Conservation (phyloP, 2,329 filamentous ascomycete genomes). For the Scortechinia acanthostroma region DNA sequence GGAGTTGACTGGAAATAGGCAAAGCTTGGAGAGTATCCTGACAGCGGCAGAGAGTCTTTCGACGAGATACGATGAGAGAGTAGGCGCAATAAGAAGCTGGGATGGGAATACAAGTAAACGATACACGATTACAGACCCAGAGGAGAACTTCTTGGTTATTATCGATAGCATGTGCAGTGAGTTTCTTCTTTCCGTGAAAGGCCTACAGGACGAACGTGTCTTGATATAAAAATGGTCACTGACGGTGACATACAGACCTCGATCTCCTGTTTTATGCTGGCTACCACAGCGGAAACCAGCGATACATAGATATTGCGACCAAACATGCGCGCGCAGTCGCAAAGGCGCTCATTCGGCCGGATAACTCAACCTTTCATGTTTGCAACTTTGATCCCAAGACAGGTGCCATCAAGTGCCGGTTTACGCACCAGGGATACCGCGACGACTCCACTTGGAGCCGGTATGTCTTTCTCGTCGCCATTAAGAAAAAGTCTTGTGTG, state of each 20-base stretch:
- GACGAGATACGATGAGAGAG: conserved; percentile 26
- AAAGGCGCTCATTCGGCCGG: no score
- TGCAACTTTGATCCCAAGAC: conserved; percentile 33
- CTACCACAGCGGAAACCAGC: conserved; percentile 14
- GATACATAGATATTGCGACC: conserved; percentile 23
- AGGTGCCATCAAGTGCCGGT: conserved; percentile 33
- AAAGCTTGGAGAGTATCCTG: conserved; percentile 28
- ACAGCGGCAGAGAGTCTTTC: conserved; percentile 33
- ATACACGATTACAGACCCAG: conserved; percentile 13
- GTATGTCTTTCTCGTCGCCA: no score
- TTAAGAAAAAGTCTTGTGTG: no score
- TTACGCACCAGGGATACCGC: conserved; percentile 35
- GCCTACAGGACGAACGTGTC: no score
- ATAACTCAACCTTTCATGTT: conserved; percentile 32
- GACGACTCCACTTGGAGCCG: conserved; percentile 37
- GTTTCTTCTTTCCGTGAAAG: no score
- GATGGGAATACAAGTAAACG: conserved; percentile 24
- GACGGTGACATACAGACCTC: conserved; percentile 13
- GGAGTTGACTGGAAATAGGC: conserved; percentile 29
- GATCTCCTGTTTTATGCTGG: conserved; percentile 28
- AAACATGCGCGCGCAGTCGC: conserved; percentile 30
- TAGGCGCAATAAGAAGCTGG: conserved; percentile 38
- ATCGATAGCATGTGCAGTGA: conserved; percentile 30
- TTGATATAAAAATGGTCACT: neutral
- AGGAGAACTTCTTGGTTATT: conserved; percentile 24